phyloP scores from a whole-genome alignment of 768 basidiomycete species.

The Suillus cothurnatus region DNA sequence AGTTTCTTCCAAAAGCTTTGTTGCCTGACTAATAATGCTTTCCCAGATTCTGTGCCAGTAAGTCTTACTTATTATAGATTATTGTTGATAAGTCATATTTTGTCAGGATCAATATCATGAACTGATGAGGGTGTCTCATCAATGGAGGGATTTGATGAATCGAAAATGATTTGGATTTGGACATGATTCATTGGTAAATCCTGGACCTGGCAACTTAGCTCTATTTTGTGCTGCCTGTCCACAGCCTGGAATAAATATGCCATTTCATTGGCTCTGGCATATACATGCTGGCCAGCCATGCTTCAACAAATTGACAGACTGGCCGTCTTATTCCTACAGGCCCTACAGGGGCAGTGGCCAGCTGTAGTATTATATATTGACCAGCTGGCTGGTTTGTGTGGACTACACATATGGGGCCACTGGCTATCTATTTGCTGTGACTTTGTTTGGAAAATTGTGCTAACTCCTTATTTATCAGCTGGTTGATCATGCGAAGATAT shows the following conservation, averaged over 20 bases:
- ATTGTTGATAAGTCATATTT: neutral
- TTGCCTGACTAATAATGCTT: neutral
- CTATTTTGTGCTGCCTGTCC: too few relatives aligned
- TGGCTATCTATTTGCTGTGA: too few relatives aligned
- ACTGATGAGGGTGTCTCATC: conserved; percentile 13
- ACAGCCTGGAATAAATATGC: conserved; percentile 30
- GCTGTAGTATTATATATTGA: too few relatives aligned
- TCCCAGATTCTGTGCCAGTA: conserved; percentile 9
- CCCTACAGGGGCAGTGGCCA: too few relatives aligned
- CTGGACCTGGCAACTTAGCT: conserved; percentile 10
- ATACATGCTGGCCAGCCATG: too few relatives aligned
- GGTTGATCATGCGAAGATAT: neutral
- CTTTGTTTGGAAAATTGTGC: too few relatives aligned
- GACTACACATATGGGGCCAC: too few relatives aligned
- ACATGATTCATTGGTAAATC: conserved; percentile 7
- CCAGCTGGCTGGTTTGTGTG: too few relatives aligned
- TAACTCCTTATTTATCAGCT: too few relatives aligned
- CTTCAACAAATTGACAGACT: too few relatives aligned
- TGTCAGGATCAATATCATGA: conserved; percentile 14
- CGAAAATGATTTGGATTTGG: conserved; percentile 9
- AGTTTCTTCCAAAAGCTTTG: conserved; percentile 2
- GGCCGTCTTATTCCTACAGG: too few relatives aligned
- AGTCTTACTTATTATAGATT: neutral
- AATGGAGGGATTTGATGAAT: conserved; percentile 11
- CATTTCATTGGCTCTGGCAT: conserved; percentile 19